A percentile compares a stretch with the other conserved stretches of the same genome.
Evolutionary conservation across 2,329 filamentous ascomycete genomes (phyloP).

Genomic region (Sporothrix curviconia): DNA sequence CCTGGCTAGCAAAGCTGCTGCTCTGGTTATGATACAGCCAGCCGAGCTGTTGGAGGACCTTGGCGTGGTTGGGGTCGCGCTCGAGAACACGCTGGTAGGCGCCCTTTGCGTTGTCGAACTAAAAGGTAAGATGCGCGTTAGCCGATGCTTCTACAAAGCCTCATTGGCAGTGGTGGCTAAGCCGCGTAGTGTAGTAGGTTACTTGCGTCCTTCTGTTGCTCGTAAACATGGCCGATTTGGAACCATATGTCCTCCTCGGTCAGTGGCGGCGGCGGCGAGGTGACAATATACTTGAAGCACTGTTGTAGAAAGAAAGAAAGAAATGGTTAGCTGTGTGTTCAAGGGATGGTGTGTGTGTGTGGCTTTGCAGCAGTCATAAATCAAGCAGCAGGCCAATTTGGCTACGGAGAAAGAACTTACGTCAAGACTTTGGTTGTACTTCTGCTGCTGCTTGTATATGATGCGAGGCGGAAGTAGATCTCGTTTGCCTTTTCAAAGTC

Average conservation of each 20-base stretch:
- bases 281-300: slow-evolving; percentile 98
- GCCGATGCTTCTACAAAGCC: no score
- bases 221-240: slow-evolving; percentile 97
- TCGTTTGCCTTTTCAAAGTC: slow-evolving; percentile 98
- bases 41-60: slow-evolving; percentile 93
- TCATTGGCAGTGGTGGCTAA: no score
- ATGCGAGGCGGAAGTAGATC: slow-evolving; percentile 98
- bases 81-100: slow-evolving; percentile 92
- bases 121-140: no score
- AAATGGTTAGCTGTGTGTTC: slow-evolving; percentile 27
- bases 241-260: slow-evolving; percentile 99
- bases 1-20: slow-evolving; percentile 82
- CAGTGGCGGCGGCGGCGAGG: slow-evolving; percentile 80
- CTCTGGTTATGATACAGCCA: slow-evolving; percentile 98
- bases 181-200: neutral
- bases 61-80: slow-evolving; percentile 90
- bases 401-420: slow-evolving; percentile 42
- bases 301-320: slow-evolving; percentile 32
- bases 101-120: slow-evolving; percentile 90
- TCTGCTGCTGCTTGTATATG: slow-evolving; percentile 98
- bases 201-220: slow-evolving; percentile 96
- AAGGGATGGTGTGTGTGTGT: no score
- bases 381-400: neutral
- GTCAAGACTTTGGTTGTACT: slow-evolving; percentile 86
- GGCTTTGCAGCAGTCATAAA: neutral